Evolutionary conservation across 306 rosid species (phyloP).

Genomic region (Ormosia emarginata): DNA sequence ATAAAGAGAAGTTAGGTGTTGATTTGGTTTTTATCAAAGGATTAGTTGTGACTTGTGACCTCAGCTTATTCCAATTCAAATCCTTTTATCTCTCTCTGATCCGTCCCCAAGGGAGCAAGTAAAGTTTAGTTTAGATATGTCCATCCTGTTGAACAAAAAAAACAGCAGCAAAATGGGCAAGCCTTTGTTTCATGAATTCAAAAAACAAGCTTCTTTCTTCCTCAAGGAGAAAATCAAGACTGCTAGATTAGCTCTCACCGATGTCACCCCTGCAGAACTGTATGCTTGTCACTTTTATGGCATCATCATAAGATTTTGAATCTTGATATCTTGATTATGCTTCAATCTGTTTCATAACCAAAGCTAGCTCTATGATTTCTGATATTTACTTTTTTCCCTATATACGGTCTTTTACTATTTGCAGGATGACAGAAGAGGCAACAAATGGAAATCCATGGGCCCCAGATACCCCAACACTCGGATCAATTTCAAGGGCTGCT

Average conservation of each 20-base stretch:
- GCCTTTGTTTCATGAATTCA: constrained; percentile 70
- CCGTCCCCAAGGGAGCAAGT: neutral
- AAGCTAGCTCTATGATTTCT: constrained; percentile 12
- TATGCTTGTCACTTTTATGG: constrained; percentile 19
- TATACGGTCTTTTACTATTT: neutral
- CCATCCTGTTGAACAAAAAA: constrained; percentile 36
- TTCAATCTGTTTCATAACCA: neutral
- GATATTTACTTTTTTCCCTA: neutral
- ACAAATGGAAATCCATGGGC: constrained; percentile 67
- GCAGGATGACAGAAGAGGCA: constrained; percentile 87
- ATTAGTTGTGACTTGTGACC: constrained; percentile 32
- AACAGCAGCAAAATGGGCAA: constrained; percentile 37
- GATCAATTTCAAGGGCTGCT: constrained; percentile 90
- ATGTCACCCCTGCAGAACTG: constrained; percentile 89
- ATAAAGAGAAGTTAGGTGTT: neutral
- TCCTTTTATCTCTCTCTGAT: neutral
- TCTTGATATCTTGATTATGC: neutral
- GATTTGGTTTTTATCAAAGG: neutral
- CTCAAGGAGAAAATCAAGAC: constrained; percentile 87
- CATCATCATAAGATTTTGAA: neutral
- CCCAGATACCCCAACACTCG: constrained; percentile 63
- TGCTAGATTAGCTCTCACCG: constrained; percentile 92
- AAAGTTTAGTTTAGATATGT: constrained; percentile 31
- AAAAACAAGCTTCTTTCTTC: constrained; percentile 91
- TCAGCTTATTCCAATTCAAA: constrained; percentile 1